Base-by-base conservation (phyloP, 2,329 filamentous ascomycete species). In the Alternaria postmessia region DNA sequence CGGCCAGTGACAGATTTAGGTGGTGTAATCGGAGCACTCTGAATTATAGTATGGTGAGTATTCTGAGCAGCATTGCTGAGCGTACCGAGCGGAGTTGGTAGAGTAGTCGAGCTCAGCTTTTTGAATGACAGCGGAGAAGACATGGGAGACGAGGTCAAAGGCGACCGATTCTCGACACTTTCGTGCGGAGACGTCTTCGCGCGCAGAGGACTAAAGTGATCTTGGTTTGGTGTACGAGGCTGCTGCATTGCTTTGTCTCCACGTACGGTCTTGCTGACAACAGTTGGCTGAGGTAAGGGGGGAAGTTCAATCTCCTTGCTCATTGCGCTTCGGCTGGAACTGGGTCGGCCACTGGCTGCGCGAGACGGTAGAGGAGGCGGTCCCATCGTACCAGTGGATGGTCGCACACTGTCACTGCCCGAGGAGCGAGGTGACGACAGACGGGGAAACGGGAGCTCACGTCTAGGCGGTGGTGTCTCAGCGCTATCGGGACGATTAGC, bases 401-500 rank as follows among this genome's bases (percentile, higher is more conserved):
- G 69, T 16, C 66, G 64, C 22, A 56, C 59, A 9, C 57, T 69
- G 9, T 75, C 70, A 32, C 61, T 73, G 16, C 68, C 66, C 36
- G 69, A 64, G 49, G 73, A 73, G 38, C 68, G 58, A n/a, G 70
- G 62, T 9, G 67, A 47, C 22, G 73, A 74, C n/a, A 73, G 65
- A 7, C 76, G 72, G 38, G 71, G 66, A 61, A 82, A 82, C 4
- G 79, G 79, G 18, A 81, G 71, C 61, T 81, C 78, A 48, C 79
- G 73, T 51, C 74, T 67, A 7, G 78, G 78, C 24, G 78, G 78
- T 32, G 80, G 67, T 18, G 61, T 46, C 38, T 61, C 58, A 14
- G 48, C 48, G n/a, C 64, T 62, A 18, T 62, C 57, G 14, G 61
- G 67, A 4, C 67, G 63, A 48, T 36, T 22, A 4, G 44, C 28